Base-by-base conservation (phyloP, 352 stramenopile genomes). In the Discostella stelligera region DNA sequence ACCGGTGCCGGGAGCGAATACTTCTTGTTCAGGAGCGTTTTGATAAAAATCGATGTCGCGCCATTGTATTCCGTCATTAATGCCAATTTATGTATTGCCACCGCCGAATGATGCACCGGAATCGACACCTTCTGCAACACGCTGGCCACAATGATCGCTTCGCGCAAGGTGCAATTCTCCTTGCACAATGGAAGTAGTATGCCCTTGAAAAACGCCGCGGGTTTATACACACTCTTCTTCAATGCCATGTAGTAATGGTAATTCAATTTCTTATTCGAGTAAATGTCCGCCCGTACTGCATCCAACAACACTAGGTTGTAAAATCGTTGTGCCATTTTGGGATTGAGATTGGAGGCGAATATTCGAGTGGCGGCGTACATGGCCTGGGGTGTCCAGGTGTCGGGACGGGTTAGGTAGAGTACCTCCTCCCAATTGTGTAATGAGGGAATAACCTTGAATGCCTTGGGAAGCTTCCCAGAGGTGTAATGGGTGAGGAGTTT, bases 391-490 rank as follows among this genome's bases (percentile, higher is more conserved):
- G 97, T 98, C 97, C 97, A 99, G 77, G 95, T 94, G 71, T 99
- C 96, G 3, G 97, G 97, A 64, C 90, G 93, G 23, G 97, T 99
- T 49, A 99, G 90, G 90, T 97, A 99, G 69, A 99, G 81, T 18
- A 96, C 86, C 77, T 97, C 96, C 75, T 99, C 98, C 98, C 98
- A 99, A 87, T 99, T 98, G 71, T 90, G 96, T 55, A 99, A 82
- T 23, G 95, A 97, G 20, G 98, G 98, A 70, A 99, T 98, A 39
- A 99, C 97, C 90, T 99, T 99, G 89, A 99, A 99, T 16, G 97
- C 97, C 89, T 99, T 99, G 6, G 98, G 97, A 48, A 99, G 87
- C 83, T 99, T 99, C 55, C 97, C 98, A 3, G 95, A 96, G 52
- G 95, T 98, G 89, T 99, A 99, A 25, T 94, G 91, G 74, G 94